phyloP scores from a whole-genome alignment of 805 yeast species.

The baker's yeast (Saccharomyces cerevisiae) region DNA sequence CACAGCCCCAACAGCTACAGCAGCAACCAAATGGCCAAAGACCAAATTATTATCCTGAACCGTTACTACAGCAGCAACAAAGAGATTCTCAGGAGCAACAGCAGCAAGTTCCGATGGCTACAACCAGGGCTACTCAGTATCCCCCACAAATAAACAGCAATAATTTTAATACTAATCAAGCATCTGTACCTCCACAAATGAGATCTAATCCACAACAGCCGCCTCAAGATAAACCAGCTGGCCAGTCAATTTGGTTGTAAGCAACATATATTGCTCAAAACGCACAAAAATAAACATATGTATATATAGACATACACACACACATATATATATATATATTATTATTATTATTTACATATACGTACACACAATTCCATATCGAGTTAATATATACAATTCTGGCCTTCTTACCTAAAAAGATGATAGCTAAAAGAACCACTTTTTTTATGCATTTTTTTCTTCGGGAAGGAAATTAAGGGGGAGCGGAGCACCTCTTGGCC shows the following conservation, averaged over 20 bases:
- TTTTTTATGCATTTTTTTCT: neutral
- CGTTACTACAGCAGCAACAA: constrained; percentile 14
- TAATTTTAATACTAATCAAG: neutral
- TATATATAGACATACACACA: neutral
- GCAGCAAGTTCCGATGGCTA: constrained; percentile 6
- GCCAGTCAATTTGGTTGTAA: neutral
- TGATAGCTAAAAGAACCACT: neutral
- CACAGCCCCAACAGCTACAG: constrained; percentile 1
- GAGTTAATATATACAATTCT: neutral
- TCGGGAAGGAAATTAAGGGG: neutral
- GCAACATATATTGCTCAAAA: neutral
- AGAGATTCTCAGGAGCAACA: constrained; percentile 13
- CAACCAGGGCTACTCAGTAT: constrained; percentile 10
- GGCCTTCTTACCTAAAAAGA: neutral
- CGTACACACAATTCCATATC: neutral
- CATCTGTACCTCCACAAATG: neutral
- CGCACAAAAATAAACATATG: neutral
- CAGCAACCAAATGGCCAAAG: constrained; percentile 6
- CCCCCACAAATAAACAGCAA: constrained; percentile 7
- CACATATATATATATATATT: too few relatives aligned
- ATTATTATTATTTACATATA: neutral
- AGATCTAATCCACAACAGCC: neutral
- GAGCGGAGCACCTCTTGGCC: neutral
- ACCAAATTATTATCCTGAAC: constrained; percentile 5
- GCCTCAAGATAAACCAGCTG: neutral